phyloP scores from a whole-genome alignment of 2,329 filamentous ascomycete species.

The Scedosporium boydii region DNA sequence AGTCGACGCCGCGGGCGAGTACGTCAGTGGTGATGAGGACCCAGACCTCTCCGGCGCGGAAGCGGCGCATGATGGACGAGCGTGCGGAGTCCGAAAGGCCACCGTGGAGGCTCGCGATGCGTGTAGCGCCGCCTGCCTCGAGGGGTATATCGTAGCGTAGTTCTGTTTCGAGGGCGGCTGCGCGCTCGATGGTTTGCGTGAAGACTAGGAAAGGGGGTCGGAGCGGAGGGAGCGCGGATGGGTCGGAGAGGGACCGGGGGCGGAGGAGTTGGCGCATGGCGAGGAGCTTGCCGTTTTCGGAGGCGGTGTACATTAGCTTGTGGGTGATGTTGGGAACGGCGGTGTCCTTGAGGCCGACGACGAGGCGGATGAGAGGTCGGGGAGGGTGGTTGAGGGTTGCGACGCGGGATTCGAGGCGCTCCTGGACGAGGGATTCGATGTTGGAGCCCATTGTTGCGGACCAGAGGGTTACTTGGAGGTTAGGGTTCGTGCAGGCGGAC shows the following conservation, averaged over 20 bases:
- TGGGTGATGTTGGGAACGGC: conserved; percentile 89
- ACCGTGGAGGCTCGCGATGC: conserved; percentile 86
- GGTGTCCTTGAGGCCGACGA: conserved; percentile 94
- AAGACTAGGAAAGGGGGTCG: conserved; percentile 91
- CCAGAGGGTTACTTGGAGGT: conserved; percentile 76
- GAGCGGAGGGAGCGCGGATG: conserved; percentile 47
- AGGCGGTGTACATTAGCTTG: conserved; percentile 81
- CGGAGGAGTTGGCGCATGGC: conserved; percentile 83
- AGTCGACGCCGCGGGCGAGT: conserved; percentile 84
- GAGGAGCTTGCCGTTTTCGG: conserved; percentile 86
- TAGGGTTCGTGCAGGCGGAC: conserved; percentile 61
- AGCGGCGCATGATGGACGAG: conserved; percentile 74
- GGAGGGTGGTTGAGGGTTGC: conserved; percentile 23
- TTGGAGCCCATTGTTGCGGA: conserved; percentile 95
- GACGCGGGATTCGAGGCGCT: conserved; percentile 52
- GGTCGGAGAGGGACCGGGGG: conserved; percentile 41
- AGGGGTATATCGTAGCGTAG: conserved; percentile 89
- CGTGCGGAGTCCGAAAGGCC: conserved; percentile 69
- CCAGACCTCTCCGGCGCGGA: conserved; percentile 90
- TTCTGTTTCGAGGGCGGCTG: conserved; percentile 78
- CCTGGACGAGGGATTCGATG: conserved; percentile 68
- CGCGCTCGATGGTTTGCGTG: conserved; percentile 89
- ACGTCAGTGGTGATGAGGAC: conserved; percentile 93
- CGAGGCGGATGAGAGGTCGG: conserved; percentile 64
- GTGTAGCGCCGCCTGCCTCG: conserved; percentile 71